Base-by-base conservation (phyloP, 1,139 yeast species). In the Meyerozyma smithsonii region DNA sequence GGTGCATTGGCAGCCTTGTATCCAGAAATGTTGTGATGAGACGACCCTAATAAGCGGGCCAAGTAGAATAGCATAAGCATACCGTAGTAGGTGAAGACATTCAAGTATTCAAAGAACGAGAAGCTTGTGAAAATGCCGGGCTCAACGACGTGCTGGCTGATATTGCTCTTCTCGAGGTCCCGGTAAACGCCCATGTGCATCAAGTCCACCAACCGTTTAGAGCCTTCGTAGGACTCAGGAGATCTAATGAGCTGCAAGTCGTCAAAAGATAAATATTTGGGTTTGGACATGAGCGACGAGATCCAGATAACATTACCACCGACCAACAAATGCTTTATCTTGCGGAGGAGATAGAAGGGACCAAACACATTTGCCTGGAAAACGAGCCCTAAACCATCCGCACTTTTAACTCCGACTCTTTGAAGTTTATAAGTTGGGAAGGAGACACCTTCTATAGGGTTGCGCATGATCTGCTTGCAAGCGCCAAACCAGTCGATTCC, bases 291-390 rank as follows among this genome's bases (percentile, higher is more conserved):
- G 35, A 86, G 64, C 23, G 95, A 83, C 8, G 95, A 81, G 33
- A 92, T 79, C 96, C 97, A 89, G 12, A 92, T 70, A 23, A 92
- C 69, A 41, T 74, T 73, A 1, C 90, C 88, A 0, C 80, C 80
- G 12, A 66, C 57, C 18, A 89, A 64, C 32, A 81, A 59, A 8
- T 77, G 79, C 37, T 64, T 57, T 28, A 85, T 64, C 48, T 72
- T 81, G 50, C 82, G 85, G 34, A 86, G 66, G 39, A 92, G 66
- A 59, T 82, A 92, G 65, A 86, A 90, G 1, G 97, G 98, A 0
- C 96, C 96, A 62, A 94, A 86, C 11, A 90, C 96, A 56, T 92
- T 92, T 5, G 95, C 95, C 62, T 92, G 96, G 64, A 92, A 94
- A 5, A 89, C 90, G 28, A 85, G 64, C 1, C 98, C 97, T 69